These are phyloP conservation scores for Ceratocystis huliohia DNA, from an alignment of 2,329 filamentous ascomycete species.

Conservation along the genomic window DNA sequence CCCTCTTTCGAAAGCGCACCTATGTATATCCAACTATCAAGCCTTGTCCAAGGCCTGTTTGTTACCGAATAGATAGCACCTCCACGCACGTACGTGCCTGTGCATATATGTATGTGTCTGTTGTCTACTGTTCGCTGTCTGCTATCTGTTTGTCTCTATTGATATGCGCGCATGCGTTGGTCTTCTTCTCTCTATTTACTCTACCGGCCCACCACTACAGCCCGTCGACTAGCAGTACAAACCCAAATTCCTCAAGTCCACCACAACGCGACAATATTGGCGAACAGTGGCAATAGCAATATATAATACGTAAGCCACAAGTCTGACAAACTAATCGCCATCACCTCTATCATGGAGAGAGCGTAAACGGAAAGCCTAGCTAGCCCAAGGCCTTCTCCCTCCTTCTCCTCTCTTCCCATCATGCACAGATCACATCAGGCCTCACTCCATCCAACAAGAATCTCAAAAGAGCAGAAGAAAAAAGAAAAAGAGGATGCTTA, in stretches of 20 bases:
- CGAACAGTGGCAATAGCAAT: no score
- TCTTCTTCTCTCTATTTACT: not conserved
- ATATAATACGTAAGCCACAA: no score
- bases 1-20: no score
- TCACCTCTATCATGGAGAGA: not conserved
- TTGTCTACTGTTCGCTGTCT: not conserved
- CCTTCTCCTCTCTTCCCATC: not conserved
- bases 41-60: no score
- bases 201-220: not conserved
- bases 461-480: not conserved
- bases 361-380: not conserved
- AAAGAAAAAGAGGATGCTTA: not conserved
- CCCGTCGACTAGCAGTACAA: not conserved
- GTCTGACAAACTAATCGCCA: not conserved
- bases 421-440: conserved; percentile 8
- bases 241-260: not conserved
- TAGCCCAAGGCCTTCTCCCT: not conserved
- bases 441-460: not conserved
- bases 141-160: not conserved
- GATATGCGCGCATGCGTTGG: not conserved
- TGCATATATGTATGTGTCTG: not conserved
- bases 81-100: no score
- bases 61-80: no score
- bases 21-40: no score
- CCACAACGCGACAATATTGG: no score